Conservation (phyloP, 2,329 filamentous ascomycete species). For the Sclerotinia glacialis region DNA sequence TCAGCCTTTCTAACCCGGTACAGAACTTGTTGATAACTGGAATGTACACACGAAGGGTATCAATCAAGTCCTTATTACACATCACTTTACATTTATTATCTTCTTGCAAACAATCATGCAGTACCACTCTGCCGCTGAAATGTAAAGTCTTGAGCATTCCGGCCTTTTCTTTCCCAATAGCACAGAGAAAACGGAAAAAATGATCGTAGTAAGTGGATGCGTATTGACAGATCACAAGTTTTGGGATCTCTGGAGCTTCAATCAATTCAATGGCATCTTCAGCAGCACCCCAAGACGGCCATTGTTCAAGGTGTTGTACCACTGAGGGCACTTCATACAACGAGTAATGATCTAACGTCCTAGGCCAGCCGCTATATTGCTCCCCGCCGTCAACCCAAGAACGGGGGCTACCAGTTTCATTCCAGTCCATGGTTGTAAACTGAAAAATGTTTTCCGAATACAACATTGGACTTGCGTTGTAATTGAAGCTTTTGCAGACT, state of each 20-base stretch:
- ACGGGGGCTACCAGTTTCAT: neutral
- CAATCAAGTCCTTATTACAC: neutral
- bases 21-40: neutral
- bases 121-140: neutral
- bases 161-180: neutral
- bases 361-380: no score
- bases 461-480: neutral
- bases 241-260: neutral
- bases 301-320: rapidly evolving
- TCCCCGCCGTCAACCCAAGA: neutral
- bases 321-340: neutral
- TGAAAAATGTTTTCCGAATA: neutral
- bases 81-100: no score
- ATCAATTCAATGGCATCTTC: neutral
- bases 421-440: neutral
- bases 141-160: neutral
- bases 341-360: no score
- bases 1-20: neutral
- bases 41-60: neutral
- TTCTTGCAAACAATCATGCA: neutral
- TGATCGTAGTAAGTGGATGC: neutral
- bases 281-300: neutral
- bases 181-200: neutral
- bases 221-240: rapidly evolving
- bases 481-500: neutral